Base-by-base conservation (phyloP, 495 filamentous ascomycete genomes). In the Aspergillus sparsus region DNA sequence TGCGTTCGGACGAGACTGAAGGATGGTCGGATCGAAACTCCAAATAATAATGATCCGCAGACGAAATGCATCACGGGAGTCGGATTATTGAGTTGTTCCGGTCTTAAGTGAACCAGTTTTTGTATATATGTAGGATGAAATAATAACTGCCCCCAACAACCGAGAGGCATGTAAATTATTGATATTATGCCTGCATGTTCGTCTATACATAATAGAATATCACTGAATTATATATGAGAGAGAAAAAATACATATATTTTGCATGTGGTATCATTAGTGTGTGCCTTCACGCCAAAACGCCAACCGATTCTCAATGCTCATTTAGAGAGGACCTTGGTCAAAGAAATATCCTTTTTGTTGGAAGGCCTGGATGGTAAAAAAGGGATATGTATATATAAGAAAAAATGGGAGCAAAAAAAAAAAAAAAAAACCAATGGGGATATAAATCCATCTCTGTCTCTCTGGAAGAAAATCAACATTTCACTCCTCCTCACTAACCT, bases 401-500 rank as follows among this genome's bases (percentile, higher is more conserved):
- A 52, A 56, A 15, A 13, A 49, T 7, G 53, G 15, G 8, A n/a
- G 53, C 47, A 57, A 60, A 62, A 57, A 60, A 57, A 41, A 63
- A 58, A 52, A 55, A 45, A 56, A 46, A 53, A 50, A 54, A 34
- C 49, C 47, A 50, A 60, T 16, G n/a, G 46, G 12, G n/a, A 16
- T 34, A 3, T 27, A 27, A 27, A 27, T 27, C 21, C 21, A 27
- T 27, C 21, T 27, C 3, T 27, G 21, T 3, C 1, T 27, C 21
- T 27, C 3, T 27, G 21, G 3, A 27, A 27, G 21, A 27, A 27
- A 27, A 27, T 27, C 21, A 3, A 27, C 21, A 27, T 12, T 21
- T 74, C 60, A 81, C 62, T 81, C 78, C 60, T 81, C 78, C 58
- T 81, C 78, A 39, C 78, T 81, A 27, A 81, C 74, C 60, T 81